These are phyloP conservation scores for Saturnispora hagleri DNA, from an alignment of 805 yeast genomes.

Conservation along the genomic window DNA sequence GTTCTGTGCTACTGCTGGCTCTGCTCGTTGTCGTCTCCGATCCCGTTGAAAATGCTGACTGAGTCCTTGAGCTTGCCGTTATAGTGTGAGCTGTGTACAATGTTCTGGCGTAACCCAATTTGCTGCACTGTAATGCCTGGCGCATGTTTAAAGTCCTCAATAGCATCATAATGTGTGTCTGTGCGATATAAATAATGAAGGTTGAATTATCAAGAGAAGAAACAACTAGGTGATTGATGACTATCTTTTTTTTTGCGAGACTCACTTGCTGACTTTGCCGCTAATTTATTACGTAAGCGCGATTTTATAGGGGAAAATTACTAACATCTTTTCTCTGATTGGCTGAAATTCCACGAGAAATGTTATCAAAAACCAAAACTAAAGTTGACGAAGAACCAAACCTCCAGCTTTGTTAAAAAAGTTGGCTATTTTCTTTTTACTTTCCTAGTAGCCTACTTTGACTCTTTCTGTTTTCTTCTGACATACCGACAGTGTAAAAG, in stretches of 20 bases:
- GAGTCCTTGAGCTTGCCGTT: background rate
- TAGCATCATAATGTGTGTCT: background rate
- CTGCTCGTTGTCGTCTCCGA: background rate
- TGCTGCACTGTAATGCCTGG: background rate
- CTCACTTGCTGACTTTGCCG: background rate
- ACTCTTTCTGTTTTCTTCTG: background rate
- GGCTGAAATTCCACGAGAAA: background rate
- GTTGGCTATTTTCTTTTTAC: background rate
- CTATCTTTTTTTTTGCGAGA: background rate
- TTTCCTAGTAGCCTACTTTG: background rate
- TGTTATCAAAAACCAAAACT: too few relatives aligned
- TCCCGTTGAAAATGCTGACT: conserved; percentile 6
- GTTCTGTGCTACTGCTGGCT: background rate
- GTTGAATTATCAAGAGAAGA: background rate
- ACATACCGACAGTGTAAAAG: too few relatives aligned
- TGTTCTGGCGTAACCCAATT: background rate
- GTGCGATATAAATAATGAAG: background rate
- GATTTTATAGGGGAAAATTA: background rate
- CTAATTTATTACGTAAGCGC: background rate
- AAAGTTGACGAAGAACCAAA: too few relatives aligned
- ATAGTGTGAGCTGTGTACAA: conserved; percentile 2
- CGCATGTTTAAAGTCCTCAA: background rate
- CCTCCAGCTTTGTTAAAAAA: too few relatives aligned
- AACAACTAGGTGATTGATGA: background rate
- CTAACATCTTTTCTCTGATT: background rate